Percentiles rank a stretch among this genome's conserved stretches.
Conservation (phyloP, 495 filamentous ascomycete genomes). For the Alectoria sarmentosa region DNA sequence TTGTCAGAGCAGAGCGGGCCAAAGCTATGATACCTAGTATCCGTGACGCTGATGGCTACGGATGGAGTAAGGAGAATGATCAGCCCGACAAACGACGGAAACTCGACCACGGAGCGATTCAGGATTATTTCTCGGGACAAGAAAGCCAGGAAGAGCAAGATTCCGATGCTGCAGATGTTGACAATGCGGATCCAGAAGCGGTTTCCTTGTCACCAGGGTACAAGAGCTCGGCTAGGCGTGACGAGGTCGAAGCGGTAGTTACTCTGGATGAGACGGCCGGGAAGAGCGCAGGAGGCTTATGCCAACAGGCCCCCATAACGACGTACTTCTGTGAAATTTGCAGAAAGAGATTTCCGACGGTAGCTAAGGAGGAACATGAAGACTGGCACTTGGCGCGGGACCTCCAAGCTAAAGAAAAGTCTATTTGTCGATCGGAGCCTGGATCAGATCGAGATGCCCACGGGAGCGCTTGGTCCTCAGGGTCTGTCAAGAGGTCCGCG, state of each 20-base stretch:
- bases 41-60: constrained; percentile 14
- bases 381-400: constrained; percentile 97
- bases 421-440: constrained; percentile 36
- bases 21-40: constrained; percentile 36
- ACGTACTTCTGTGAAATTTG: constrained; percentile 62
- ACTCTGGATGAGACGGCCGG: not conserved
- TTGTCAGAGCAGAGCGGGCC: constrained; percentile 72
- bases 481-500: constrained; percentile 14
- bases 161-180: constrained; percentile 7
- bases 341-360: constrained; percentile 45
- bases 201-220: not conserved
- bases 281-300: not conserved
- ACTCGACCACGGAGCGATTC: constrained; percentile 44
- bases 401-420: constrained; percentile 56
- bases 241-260: not conserved
- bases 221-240: not conserved
- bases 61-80: constrained; percentile 26
- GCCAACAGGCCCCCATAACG: constrained; percentile 36
- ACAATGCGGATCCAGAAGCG: not conserved
- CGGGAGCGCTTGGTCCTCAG: constrained; percentile 9
- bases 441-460: constrained; percentile 17
- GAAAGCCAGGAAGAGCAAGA: constrained; percentile 16
- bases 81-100: constrained; percentile 48
- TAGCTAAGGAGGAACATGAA: constrained; percentile 65
- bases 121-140: constrained; percentile 47